These are phyloP conservation scores for Naganishia vishniacii DNA, from an alignment of 768 basidiomycete species.

Conservation along the genomic window DNA sequence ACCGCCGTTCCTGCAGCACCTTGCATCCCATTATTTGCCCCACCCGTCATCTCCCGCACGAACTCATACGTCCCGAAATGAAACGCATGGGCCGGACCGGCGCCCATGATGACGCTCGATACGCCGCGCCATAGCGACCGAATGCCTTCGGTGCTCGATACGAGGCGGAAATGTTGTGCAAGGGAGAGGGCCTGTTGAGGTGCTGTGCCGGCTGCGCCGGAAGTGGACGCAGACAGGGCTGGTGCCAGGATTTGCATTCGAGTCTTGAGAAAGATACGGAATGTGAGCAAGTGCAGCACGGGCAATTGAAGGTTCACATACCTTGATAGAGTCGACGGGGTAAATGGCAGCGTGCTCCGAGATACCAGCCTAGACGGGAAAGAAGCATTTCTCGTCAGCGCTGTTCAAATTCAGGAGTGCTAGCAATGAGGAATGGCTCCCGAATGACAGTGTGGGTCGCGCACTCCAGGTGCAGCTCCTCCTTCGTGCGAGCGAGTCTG, in stretches of 20 bases:
- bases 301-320: slow-evolving; percentile 53
- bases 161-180: slow-evolving; percentile 50
- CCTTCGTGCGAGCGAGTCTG: too few relatives aligned
- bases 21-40: slow-evolving; percentile 58
- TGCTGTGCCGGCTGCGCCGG: slow-evolving; percentile 24
- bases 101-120: slow-evolving; percentile 88
- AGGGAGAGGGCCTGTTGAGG: slow-evolving; percentile 30
- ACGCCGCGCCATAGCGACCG: slow-evolving; percentile 92
- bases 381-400: not conserved
- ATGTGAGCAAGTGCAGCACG: not conserved
- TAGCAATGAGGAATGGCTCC: too few relatives aligned
- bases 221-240: slow-evolving; percentile 30
- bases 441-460: too few relatives aligned
- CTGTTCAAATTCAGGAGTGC: not conserved
- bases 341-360: slow-evolving; percentile 99
- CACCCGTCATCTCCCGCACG: slow-evolving; percentile 85
- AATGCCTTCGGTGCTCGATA: slow-evolving; percentile 89
- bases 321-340: slow-evolving; percentile 97
- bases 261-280: slow-evolving; percentile 57
- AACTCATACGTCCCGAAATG: slow-evolving; percentile 96
- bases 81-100: slow-evolving; percentile 95
- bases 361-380: slow-evolving; percentile 73
- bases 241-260: slow-evolving; percentile 81
- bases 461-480: too few relatives aligned
- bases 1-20: slow-evolving; percentile 85